These are phyloP conservation scores for Cicer cuneatum DNA, from an alignment of 306 rosid species.

Conservation along the genomic window DNA sequence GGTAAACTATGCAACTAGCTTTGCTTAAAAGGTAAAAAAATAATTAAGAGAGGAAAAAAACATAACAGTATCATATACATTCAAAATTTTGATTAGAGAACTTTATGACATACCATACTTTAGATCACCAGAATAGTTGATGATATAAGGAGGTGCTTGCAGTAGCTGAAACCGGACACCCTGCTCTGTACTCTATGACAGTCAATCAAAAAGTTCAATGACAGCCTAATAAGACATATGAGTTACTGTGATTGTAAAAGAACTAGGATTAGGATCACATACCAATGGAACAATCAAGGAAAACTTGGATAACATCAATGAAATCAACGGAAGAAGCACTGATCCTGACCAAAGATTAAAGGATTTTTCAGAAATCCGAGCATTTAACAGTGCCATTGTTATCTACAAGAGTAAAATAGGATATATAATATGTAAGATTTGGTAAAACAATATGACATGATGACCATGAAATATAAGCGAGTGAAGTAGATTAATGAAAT, in stretches of 20 bases:
- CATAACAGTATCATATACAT: neutral
- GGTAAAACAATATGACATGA: slow-evolving; percentile 23
- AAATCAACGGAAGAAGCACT: slow-evolving; percentile 75
- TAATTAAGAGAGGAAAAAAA: neutral
- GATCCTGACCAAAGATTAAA: slow-evolving; percentile 73
- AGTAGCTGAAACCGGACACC: slow-evolving; percentile 85
- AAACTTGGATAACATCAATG: slow-evolving; percentile 87
- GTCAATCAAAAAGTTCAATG: slow-evolving; percentile 49
- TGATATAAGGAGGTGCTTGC: slow-evolving; percentile 76
- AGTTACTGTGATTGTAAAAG: slow-evolving; percentile 13
- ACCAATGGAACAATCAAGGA: slow-evolving; percentile 91
- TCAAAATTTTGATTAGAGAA: slow-evolving; percentile 19
- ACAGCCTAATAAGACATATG: slow-evolving; percentile 34
- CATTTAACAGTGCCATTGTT: slow-evolving; percentile 77
- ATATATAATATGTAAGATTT: slow-evolving; percentile 36
- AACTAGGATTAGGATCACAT: slow-evolving; percentile 37
- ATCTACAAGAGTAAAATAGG: slow-evolving; percentile 55
- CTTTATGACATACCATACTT: slow-evolving; percentile 71
- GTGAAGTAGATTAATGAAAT: slow-evolving; percentile 25
- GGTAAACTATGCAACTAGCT: slow-evolving; percentile 3
- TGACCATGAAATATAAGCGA: slow-evolving; percentile 4
- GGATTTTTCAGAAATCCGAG: slow-evolving; percentile 80
- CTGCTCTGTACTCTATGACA: slow-evolving; percentile 74
- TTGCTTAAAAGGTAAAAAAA: slow-evolving; percentile 29
- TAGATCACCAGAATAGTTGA: slow-evolving; percentile 80